A percentile compares a stretch with the other conserved stretches of the same genome.
Conservation (phyloP, 257 asterid species). For the Solanum piurae region DNA sequence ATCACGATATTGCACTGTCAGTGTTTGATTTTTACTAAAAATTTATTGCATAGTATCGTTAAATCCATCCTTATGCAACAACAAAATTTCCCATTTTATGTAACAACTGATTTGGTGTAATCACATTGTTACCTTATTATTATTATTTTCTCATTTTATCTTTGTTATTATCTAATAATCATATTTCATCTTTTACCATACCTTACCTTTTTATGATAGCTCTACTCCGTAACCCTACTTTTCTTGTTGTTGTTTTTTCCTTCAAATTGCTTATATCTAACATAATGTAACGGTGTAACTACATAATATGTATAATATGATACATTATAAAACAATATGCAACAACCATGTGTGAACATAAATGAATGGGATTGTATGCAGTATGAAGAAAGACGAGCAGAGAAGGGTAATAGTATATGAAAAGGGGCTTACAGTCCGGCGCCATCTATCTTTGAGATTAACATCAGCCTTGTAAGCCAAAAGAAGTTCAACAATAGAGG, state of each 20-base stretch:
- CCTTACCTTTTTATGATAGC: background rate
- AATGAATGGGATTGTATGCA: background rate
- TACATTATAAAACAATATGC: background rate
- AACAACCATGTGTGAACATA: background rate
- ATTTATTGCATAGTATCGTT: background rate
- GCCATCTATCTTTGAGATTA: slow-evolving; percentile 56
- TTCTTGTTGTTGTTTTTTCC: background rate
- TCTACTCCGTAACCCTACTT: background rate
- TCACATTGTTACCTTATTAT: background rate
- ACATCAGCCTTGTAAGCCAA: slow-evolving; percentile 46
- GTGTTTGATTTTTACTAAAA: background rate
- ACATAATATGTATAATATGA: background rate
- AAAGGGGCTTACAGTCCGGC: slow-evolving; percentile 21
- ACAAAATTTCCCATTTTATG: background rate
- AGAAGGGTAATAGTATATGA: background rate
- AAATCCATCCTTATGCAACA: background rate
- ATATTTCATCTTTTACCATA: too few relatives aligned
- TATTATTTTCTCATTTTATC: background rate
- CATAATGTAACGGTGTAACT: too few relatives aligned
- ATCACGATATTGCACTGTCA: background rate
- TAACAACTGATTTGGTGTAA: background rate
- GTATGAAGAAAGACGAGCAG: background rate
- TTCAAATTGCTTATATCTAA: background rate
- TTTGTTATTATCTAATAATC: background rate
- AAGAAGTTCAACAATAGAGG: slow-evolving; percentile 54